Conservation (phyloP, 306 rosid genomes). For the Ziziphus jujuba region DNA sequence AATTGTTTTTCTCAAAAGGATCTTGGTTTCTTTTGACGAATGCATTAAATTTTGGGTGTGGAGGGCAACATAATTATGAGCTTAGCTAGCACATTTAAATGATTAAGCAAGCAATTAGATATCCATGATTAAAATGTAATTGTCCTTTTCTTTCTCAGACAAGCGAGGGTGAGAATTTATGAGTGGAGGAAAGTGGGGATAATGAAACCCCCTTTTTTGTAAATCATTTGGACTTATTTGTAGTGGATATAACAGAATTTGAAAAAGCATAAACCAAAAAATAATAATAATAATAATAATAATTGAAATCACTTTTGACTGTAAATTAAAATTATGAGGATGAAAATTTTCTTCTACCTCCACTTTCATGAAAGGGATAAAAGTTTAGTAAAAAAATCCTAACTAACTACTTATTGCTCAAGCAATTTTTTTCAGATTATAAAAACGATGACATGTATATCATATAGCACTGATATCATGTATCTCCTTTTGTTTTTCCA, state of each 20-base stretch:
- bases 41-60: neutral
- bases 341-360: neutral
- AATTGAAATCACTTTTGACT: too few relatives aligned
- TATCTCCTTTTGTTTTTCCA: neutral
- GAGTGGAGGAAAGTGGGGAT: neutral
- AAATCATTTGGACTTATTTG: neutral
- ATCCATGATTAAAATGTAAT: neutral
- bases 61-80: neutral
- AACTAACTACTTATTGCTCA: neutral
- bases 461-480: too few relatives aligned
- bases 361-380: neutral
- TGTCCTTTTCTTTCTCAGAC: too few relatives aligned
- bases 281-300: too few relatives aligned
- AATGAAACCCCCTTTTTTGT: neutral
- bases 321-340: too few relatives aligned
- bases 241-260: neutral
- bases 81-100: neutral
- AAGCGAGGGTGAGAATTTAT: neutral
- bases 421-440: neutral
- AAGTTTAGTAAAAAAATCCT: neutral
- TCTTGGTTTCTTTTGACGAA: neutral
- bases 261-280: neutral
- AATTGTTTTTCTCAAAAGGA: neutral
- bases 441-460: neutral
- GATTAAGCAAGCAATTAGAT: conserved; percentile 1